Base-by-base conservation (phyloP, 2,329 filamentous ascomycete genomes). In the Trichoderma koningiopsis region DNA sequence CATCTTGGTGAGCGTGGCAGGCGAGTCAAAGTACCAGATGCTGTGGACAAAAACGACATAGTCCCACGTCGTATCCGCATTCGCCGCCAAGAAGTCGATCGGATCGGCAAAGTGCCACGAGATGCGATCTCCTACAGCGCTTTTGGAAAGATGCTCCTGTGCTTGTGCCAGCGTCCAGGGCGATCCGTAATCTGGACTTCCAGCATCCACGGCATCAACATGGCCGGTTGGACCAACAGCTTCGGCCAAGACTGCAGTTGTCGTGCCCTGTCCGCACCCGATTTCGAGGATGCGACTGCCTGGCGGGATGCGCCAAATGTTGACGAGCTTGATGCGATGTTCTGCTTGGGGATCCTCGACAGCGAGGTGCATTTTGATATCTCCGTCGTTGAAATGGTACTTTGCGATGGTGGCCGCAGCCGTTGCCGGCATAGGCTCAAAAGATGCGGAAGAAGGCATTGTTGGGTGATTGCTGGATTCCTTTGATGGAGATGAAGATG, bases 251-350 rank as follows among this genome's bases (percentile, higher is more conserved):
- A 83, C 84, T 13, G 83, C 79, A 1, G 87, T 88, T 72, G 83
- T 84, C 70, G 86, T 86, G 2, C 87, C 87, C 72, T 89, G 87
- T 0, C 87, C 87, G 75, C 87, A 89, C 61, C 87, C 87, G 47
- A 89, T 75, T 74, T 89, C 87, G 1, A 89, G 80, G 7, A 88
- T 75, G 3, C 79, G 81, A 33, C 79, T 78, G 70, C 82, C 82
- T 0, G 79, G 75, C 1, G 68, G 24, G 66, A 83, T 78, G 29
- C 73, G 71, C 80, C 80, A 84, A 31, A 72, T 68, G 53, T 79
- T 74, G 37, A 80, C 62, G 14, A 83, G 75, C 3, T 73, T 69
- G 33, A 81, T 73, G 35, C 81, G 80, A 71, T 83, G 82, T 40
- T 74, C 70, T 8, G 77, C 77, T 69, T 77, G 75, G 40, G 60